Conservation (phyloP, 768 basidiomycete species). For the Rhodotorula diobovata region DNA sequence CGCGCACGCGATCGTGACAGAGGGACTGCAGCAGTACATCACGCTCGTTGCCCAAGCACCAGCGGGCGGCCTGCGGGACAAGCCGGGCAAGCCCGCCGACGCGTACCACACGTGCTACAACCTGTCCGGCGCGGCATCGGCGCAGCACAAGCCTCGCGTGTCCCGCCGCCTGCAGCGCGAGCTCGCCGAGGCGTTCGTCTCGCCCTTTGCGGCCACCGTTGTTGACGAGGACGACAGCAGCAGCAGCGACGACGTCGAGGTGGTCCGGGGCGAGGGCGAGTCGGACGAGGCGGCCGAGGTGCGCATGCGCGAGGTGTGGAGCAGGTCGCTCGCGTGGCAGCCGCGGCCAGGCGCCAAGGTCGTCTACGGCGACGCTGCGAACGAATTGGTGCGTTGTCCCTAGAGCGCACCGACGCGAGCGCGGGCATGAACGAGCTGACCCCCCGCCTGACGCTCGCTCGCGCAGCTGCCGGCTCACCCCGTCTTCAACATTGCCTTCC, state of each 20-base stretch:
- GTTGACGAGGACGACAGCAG: neutral
- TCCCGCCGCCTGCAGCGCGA: slow-evolving; percentile 49
- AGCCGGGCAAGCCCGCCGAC: slow-evolving; percentile 96
- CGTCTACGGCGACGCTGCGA: slow-evolving; percentile 53
- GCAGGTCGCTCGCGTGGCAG: slow-evolving; percentile 60
- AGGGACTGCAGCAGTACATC: slow-evolving; percentile 82
- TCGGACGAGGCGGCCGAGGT: slow-evolving; percentile 44
- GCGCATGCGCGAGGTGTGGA: slow-evolving; percentile 55
- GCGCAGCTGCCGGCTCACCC: slow-evolving; percentile 31
- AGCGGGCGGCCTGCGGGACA: slow-evolving; percentile 83
- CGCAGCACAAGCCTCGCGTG: slow-evolving; percentile 71
- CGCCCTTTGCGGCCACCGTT: slow-evolving; percentile 10
- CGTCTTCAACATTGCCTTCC: slow-evolving; percentile 32
- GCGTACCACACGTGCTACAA: slow-evolving; percentile 93
- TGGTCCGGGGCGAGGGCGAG: slow-evolving; percentile 33
- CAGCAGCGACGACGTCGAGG: no score
- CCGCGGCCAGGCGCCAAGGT: slow-evolving; percentile 60
- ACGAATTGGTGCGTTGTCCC: slow-evolving; percentile 45
- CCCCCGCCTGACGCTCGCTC: no score
- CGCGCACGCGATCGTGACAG: no score
- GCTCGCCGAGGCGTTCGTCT: slow-evolving; percentile 43
- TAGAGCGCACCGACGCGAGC: no score
- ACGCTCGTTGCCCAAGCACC: slow-evolving; percentile 79
- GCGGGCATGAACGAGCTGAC: no score
- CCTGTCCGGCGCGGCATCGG: slow-evolving; percentile 77